A percentile compares a stretch with the other conserved stretches of the same genome.
phyloP scores from a whole-genome alignment of 2,329 filamentous ascomycete genomes.

The Hypoxylon sp. region DNA sequence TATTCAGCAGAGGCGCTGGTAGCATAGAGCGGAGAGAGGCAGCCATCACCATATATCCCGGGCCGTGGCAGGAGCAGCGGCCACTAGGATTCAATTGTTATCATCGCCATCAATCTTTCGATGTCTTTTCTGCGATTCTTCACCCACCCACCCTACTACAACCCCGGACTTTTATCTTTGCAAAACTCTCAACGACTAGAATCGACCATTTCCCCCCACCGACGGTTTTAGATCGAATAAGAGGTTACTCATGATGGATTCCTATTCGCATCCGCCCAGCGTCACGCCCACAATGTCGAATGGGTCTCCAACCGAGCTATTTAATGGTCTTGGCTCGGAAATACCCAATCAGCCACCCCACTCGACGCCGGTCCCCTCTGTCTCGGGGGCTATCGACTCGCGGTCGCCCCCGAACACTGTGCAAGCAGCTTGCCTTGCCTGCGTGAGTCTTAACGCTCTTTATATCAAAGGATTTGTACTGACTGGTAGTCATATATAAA shows the following conservation, averaged over 20 bases:
- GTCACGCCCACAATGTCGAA: conserved; percentile 31
- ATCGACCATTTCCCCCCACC: conserved; percentile 13
- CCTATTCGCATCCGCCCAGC: conserved; percentile 34
- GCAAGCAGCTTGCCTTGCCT: conserved; percentile 68
- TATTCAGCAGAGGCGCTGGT: conserved; percentile 10
- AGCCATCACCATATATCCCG: conserved; percentile 33
- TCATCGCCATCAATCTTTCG: conserved; percentile 34
- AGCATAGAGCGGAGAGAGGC: conserved; percentile 10
- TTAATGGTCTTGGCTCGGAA: conserved; percentile 43
- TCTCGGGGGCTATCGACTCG: conserved; percentile 42
- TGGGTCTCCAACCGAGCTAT: conserved; percentile 30
- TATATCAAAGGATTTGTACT: conserved; percentile 23
- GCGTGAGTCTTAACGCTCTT: conserved; percentile 58
- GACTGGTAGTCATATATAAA: conserved; percentile 33
- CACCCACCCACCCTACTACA: conserved; percentile 24
- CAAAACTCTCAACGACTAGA: conserved; percentile 11
- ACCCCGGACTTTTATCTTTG: conserved; percentile 18
- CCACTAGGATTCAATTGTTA: conserved; percentile 35
- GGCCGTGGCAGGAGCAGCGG: conserved; percentile 33
- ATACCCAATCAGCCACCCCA: conserved; percentile 41
- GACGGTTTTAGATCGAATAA: conserved; percentile 13
- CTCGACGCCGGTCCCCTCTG: conserved; percentile 33
- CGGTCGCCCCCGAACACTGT: conserved; percentile 54
- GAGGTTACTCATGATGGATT: conserved; percentile 33
- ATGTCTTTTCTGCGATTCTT: conserved; percentile 35